Evolutionary conservation across 176 grass and related monocot species (phyloP).

Genomic region (Microstegium vimineum): DNA sequence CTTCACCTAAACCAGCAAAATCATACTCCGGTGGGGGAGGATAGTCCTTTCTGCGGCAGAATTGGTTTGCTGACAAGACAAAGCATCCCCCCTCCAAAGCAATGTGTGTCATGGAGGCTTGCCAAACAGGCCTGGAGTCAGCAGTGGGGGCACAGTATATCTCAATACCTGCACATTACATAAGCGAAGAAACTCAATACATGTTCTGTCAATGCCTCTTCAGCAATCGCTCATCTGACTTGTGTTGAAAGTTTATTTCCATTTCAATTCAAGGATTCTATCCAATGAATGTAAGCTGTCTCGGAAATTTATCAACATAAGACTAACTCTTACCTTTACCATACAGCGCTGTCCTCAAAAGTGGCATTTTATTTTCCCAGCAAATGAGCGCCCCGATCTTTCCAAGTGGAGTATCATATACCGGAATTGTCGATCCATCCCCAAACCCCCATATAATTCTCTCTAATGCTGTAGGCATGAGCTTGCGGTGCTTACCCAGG

Average conservation of each 20-base stretch:
- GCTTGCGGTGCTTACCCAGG: conserved; percentile 85
- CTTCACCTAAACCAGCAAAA: conserved; percentile 58
- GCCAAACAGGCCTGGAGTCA: conserved; percentile 85
- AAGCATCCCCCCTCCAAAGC: conserved; percentile 90
- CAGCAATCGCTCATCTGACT: neutral
- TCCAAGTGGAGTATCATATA: conserved; percentile 89
- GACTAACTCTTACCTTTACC: conserved; percentile 64
- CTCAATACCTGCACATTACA: conserved; percentile 56
- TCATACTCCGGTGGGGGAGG: conserved; percentile 70
- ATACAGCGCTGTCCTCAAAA: conserved; percentile 78
- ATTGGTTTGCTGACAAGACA: conserved; percentile 90
- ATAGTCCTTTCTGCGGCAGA: conserved; percentile 84
- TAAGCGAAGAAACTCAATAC: neutral
- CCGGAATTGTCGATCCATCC: conserved; percentile 88
- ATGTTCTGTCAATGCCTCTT: neutral
- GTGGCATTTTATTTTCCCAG: conserved; percentile 97
- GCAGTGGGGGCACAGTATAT: conserved; percentile 95
- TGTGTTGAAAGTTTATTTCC: neutral
- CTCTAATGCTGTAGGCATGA: conserved; percentile 88
- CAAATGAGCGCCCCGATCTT: conserved; percentile 95
- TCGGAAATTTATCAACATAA: neutral
- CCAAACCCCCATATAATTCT: conserved; percentile 91
- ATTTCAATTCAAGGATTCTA: neutral
- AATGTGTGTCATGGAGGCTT: conserved; percentile 87
- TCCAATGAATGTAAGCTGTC: neutral